phyloP scores from a whole-genome alignment of 1,284 basidiomycete genomes.

The Coniophora puteana region DNA sequence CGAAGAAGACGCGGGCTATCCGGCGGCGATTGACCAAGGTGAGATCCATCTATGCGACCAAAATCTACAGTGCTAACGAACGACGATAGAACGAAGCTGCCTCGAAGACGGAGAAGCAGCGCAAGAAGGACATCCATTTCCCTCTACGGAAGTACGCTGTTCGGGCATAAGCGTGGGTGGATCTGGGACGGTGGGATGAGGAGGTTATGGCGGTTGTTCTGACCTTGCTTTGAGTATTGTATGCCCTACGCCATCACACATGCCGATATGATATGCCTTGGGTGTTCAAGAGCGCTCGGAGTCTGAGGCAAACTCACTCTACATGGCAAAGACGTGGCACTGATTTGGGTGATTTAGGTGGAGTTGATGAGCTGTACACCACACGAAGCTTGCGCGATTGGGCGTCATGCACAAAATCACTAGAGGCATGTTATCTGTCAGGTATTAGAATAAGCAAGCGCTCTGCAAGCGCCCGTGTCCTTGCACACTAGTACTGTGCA shows the following conservation, averaged over 20 bases:
- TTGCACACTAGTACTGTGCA: no score
- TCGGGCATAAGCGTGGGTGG: constrained; percentile 58
- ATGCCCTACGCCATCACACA: constrained; percentile 38
- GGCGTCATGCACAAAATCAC: no score
- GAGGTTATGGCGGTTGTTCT: constrained; percentile 13
- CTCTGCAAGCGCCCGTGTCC: no score
- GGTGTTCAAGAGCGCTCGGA: no score
- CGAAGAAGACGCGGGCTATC: constrained; percentile 99
- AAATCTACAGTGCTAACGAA: constrained; percentile 4
- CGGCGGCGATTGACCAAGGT: constrained; percentile 92
- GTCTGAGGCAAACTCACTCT: no score
- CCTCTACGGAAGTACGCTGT: constrained; percentile 82
- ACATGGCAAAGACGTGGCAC: no score
- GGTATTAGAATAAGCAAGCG: no score
- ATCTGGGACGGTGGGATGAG: constrained; percentile 18
- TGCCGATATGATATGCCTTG: constrained; percentile 32
- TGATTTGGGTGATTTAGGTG: no score
- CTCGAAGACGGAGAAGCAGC: constrained; percentile 85
- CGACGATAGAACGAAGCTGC: constrained; percentile 69
- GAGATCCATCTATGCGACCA: constrained; percentile 19
- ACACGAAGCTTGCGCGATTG: no score
- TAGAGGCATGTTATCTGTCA: no score
- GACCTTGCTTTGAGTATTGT: constrained; percentile 34
- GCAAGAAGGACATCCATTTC: constrained; percentile 95
- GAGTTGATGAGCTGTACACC: no score